Evolutionary conservation across 1,139 yeast genomes (phyloP), one percentile per base, ranked within the genome.

Genomic region (Yamadazyma oceani): DNA sequence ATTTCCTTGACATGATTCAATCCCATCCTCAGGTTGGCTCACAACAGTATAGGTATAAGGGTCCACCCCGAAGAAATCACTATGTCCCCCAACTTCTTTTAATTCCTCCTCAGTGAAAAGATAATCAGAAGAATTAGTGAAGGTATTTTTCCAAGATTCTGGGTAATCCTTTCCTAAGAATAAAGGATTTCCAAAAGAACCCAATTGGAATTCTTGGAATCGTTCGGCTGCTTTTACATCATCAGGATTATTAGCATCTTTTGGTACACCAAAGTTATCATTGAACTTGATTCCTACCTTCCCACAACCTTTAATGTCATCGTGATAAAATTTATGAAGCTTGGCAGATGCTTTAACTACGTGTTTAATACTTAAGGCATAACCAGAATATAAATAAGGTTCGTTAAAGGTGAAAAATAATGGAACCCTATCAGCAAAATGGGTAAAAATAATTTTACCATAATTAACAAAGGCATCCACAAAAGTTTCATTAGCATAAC

Each of bases 11-110:
- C 60, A 45, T 9, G 50, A 46, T 24, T 46, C 49, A 34, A 52
- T 37, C 35, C 60, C 49, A 26, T 52, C 50, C 26, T 45, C 44
- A 12, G 62, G 56, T 9, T 57, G 53, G 17, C 50, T 44, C n/a
- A 48, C 43, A 10, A 47, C 40, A n/a, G 42, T 42, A 24, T 60
- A 58, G n/a, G 67, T 61, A 43, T 64, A 64, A 11, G 63, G 59
- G 38, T 64, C 69, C 49, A 64, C 52, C 21, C 69, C 68, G 32
- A 60, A 58, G 48, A 59, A 64, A 38, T 64, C 70, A 5, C 57
- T 38, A 1, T 61, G 52, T 13, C 51, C 51, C 5, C 50, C 39
- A 19, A 62, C 50, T 13, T 46, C 40, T 21, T 39, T 15, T 32
- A 53, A 50, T 41, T 64, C 66, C 19, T 54, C 62, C 1, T 38